These are phyloP conservation scores for Calonectria pseudoreteaudii DNA, from an alignment of 2,329 filamentous ascomycete genomes.

Conservation along the genomic window DNA sequence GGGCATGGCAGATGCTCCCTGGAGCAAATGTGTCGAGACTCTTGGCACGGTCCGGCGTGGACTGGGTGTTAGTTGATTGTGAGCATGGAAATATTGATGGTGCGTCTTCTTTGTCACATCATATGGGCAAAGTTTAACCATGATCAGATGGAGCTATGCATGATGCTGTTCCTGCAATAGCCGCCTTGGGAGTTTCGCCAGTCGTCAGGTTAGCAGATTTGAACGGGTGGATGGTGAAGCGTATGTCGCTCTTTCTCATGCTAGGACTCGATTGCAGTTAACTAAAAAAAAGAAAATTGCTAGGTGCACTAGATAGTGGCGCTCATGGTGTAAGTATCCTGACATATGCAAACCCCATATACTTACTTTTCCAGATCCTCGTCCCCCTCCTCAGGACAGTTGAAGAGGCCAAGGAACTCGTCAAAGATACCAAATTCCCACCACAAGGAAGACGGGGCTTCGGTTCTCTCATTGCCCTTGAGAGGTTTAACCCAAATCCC, in stretches of 20 bases:
- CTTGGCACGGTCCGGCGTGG: neutral
- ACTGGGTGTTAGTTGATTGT: neutral
- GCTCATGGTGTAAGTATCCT: neutral
- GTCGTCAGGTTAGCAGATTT: neutral
- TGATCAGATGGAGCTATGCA: neutral
- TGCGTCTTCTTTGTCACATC: neutral
- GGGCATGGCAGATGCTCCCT: neutral
- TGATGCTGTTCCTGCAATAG: neutral
- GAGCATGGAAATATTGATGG: conserved; percentile 4
- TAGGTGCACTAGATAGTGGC: neutral
- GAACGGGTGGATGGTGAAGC: neutral
- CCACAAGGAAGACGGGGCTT: neutral
- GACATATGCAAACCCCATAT: too few species aligned
- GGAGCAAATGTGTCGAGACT: neutral
- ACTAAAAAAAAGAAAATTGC: neutral
- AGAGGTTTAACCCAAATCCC: conserved; percentile 54
- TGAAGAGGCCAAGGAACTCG: neutral
- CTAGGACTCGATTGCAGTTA: too few species aligned
- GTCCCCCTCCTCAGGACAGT: neutral
- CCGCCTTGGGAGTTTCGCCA: neutral
- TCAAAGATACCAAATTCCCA: neutral
- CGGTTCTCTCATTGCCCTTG: conserved; percentile 54
- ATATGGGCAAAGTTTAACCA: conserved; percentile 56
- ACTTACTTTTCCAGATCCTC: neutral
- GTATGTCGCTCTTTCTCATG: conserved; percentile 38